phyloP scores from a whole-genome alignment of 495 filamentous ascomycete species.

The Penicillium robsamsonii region DNA sequence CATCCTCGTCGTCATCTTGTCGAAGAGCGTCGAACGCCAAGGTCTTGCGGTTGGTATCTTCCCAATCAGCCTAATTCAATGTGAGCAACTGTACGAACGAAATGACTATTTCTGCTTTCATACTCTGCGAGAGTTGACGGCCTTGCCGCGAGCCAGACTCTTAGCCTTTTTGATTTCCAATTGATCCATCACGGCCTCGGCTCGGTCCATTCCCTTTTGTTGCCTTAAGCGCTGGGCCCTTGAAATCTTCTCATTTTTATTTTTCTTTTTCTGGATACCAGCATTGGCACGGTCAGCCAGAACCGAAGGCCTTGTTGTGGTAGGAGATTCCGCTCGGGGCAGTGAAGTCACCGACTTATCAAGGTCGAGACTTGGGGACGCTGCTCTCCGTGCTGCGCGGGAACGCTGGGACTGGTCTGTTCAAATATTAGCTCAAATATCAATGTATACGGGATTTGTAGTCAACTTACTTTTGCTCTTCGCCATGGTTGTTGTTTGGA shows the following conservation, averaged over 20 bases:
- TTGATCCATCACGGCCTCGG: constrained; percentile 67
- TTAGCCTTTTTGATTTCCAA: constrained; percentile 66
- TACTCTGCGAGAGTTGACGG: constrained; percentile 50
- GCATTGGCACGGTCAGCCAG: constrained; percentile 56
- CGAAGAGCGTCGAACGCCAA: constrained; percentile 32
- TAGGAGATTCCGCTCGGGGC: constrained; percentile 53
- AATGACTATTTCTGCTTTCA: constrained; percentile 10
- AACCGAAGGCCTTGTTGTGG: constrained; percentile 54
- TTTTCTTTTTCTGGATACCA: constrained; percentile 67
- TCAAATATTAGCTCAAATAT: constrained; percentile 20
- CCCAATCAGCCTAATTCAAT: constrained; percentile 40
- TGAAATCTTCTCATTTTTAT: constrained; percentile 57
- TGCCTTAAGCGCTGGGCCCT: constrained; percentile 64
- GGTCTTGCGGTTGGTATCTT: constrained; percentile 41
- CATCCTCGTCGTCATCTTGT: constrained; percentile 22
- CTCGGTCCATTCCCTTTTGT: constrained; percentile 70
- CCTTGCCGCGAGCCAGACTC: constrained; percentile 59
- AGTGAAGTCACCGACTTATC: constrained; percentile 71
- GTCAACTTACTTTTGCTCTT: constrained; percentile 45
- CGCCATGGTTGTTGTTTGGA: constrained; percentile 45
- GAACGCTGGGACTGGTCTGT: constrained; percentile 58
- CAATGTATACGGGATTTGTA: not conserved
- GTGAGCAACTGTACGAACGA: constrained; percentile 21
- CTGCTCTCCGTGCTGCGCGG: constrained; percentile 69
- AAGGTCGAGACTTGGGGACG: constrained; percentile 66